Conservation (phyloP, 176 grass and related monocot genomes). For the Chloris gayana region DNA sequence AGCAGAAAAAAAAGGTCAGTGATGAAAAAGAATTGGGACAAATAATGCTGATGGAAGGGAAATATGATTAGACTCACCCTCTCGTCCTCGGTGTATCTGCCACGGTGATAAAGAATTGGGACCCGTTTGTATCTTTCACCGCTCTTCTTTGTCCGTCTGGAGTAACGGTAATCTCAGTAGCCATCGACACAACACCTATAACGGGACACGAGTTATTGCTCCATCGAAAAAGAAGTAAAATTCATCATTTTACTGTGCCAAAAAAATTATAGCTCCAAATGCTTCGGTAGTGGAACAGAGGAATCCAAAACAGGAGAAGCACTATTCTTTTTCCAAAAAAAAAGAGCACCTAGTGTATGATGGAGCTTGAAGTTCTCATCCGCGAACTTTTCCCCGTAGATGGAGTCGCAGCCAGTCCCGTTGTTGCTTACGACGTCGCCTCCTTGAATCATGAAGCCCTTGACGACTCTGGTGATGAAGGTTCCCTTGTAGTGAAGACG, state of each 20-base stretch:
- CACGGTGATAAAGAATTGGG: slow-evolving; percentile 71
- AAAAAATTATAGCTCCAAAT: too few relatives aligned
- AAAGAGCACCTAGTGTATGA: background rate
- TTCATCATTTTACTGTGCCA: background rate
- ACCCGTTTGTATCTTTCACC: slow-evolving; percentile 57
- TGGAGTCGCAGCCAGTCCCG: background rate
- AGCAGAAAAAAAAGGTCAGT: background rate
- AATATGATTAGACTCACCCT: slow-evolving; percentile 19
- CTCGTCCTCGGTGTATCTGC: slow-evolving; percentile 38
- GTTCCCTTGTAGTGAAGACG: slow-evolving; percentile 26
- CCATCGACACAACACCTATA: slow-evolving; percentile 61
- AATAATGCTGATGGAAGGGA: too few relatives aligned
- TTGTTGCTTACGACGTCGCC: background rate
- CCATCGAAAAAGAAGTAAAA: background rate
- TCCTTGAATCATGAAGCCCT: slow-evolving; percentile 28
- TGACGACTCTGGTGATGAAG: slow-evolving; percentile 25
- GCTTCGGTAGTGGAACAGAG: too few relatives aligned
- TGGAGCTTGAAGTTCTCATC: slow-evolving; percentile 28
- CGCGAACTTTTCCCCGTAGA: background rate
- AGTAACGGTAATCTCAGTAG: background rate
- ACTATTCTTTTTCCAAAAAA: too few relatives aligned
- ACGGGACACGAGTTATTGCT: too few relatives aligned
- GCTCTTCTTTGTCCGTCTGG: slow-evolving; percentile 18
- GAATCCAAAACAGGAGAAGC: too few relatives aligned
- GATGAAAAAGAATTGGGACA: too few relatives aligned